Base-by-base conservation (phyloP, 441 rosid species). In the Raphanus hybrid region DNA sequence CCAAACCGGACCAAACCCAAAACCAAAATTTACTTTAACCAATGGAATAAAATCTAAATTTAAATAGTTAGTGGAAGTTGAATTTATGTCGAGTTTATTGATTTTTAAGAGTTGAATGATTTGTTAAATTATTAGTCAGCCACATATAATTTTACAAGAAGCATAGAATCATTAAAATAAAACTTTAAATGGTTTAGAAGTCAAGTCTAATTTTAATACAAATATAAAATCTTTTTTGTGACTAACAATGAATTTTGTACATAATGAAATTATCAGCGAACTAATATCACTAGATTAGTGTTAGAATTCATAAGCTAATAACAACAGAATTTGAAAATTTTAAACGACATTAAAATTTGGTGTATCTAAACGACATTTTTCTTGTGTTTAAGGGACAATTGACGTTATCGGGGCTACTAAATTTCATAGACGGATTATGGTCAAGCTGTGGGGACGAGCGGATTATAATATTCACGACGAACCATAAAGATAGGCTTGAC, bases 381-480 rank as follows among this genome's bases (percentile, higher is more conserved):
- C 20, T 55, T 55, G 60, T 60, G 23, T 14, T 15, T 18, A 37
- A 79, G 75, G 70, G 74, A 73, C 81, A 82, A 70, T 67, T 90
- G 75, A 87, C 93, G 4, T 75, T 89, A 11, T 85, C 96, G 11
- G 93, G 89, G 15, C 82, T 91, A n/a, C 74, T 88, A 3, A 89
- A 89, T 78, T 83, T 85, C 85, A 87, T 90, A 8, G 94, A 90
- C 23, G 94, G 94, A 11, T 20, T 91, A 65, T 91, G 94, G 94
- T 91, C 92, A 2, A 92, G 91, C 11, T 90, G 86, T 48, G 93
- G 97, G 20, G 97, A 88, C 27, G 89, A 89, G 52, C 69, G 94
- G 66, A 88, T 91, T 4, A 87, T 90, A 54, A 76, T 87, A 14
- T 90, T 90, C 79, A 90, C 94, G 0, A 90, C 93, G 0, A 89